These are phyloP conservation scores for Erysimum cheiranthoides DNA, from an alignment of 345 rosid species.

Conservation along the genomic window DNA sequence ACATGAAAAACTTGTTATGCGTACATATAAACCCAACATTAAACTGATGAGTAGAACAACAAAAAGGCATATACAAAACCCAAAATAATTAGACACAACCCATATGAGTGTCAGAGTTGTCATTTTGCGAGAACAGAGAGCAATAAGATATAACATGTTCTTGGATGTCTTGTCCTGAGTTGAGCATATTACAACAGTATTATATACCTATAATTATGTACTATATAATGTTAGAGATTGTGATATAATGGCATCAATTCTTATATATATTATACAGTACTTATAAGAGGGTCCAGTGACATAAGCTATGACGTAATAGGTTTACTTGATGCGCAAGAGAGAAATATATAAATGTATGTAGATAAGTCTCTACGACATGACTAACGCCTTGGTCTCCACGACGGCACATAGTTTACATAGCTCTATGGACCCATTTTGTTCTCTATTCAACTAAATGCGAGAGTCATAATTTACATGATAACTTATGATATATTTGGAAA, in stretches of 20 bases:
- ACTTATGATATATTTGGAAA: slow-evolving; percentile 1
- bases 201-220: slow-evolving; percentile 1
- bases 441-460: slow-evolving; percentile 20
- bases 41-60: slow-evolving; percentile 15
- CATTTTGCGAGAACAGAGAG: slow-evolving; percentile 37
- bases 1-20: neutral
- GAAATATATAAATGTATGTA: neutral
- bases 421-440: slow-evolving; percentile 33
- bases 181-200: slow-evolving; percentile 26
- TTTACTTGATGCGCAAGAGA: slow-evolving; percentile 36
- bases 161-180: slow-evolving; percentile 38
- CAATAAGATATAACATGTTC: slow-evolving; percentile 41
- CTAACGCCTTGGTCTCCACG: slow-evolving; percentile 37
- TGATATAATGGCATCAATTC: slow-evolving; percentile 29
- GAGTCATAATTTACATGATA: slow-evolving; percentile 10
- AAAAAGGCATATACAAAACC: slow-evolving; percentile 24
- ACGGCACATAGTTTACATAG: slow-evolving; percentile 27
- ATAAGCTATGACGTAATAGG: slow-evolving; percentile 31
- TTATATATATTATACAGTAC: neutral
- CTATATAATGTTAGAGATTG: neutral
- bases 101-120: slow-evolving; percentile 49
- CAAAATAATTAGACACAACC: slow-evolving; percentile 42
- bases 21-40: neutral
- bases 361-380: slow-evolving; percentile 29
- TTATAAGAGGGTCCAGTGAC: slow-evolving; percentile 22